A percentile compares a stretch with the other conserved stretches of the same genome.
These are phyloP conservation scores for Brassica rapa DNA, from an alignment of 345 rosid species.

Conservation along the genomic window DNA sequence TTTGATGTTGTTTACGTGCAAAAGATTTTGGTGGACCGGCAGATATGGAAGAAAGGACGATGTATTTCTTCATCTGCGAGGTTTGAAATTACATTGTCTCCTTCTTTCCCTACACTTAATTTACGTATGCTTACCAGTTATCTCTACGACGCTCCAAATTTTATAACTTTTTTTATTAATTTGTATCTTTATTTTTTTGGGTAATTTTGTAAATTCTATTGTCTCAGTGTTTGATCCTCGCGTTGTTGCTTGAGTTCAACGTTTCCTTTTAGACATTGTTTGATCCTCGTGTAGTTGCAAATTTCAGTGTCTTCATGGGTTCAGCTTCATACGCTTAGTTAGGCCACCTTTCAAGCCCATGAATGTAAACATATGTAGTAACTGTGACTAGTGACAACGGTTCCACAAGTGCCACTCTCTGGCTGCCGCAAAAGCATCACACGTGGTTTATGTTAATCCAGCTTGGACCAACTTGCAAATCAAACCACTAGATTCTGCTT, in stretches of 20 bases:
- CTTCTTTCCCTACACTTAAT: constrained; percentile 8
- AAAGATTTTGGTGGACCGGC: constrained; percentile 26
- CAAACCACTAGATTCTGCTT: neutral
- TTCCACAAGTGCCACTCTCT: neutral
- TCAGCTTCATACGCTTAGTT: neutral
- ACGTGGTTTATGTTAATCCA: neutral
- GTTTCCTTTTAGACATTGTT: too few relatives aligned
- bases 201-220: neutral
- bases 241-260: too few relatives aligned
- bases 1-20: constrained; percentile 24
- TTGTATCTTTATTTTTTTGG: neutral
- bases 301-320: neutral
- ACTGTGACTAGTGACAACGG: neutral
- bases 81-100: constrained; percentile 27
- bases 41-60: constrained; percentile 20
- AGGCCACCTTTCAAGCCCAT: neutral
- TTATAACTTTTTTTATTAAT: too few relatives aligned
- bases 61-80: constrained; percentile 20
- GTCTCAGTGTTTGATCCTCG: neutral
- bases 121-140: neutral
- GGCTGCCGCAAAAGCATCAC: neutral
- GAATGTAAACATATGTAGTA: neutral
- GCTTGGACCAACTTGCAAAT: neutral
- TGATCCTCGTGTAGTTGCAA: neutral
- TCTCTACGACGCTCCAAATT: neutral